These are phyloP conservation scores for Magnolia sinica DNA, from an alignment of 164 flowering plant species.

Conservation along the genomic window DNA sequence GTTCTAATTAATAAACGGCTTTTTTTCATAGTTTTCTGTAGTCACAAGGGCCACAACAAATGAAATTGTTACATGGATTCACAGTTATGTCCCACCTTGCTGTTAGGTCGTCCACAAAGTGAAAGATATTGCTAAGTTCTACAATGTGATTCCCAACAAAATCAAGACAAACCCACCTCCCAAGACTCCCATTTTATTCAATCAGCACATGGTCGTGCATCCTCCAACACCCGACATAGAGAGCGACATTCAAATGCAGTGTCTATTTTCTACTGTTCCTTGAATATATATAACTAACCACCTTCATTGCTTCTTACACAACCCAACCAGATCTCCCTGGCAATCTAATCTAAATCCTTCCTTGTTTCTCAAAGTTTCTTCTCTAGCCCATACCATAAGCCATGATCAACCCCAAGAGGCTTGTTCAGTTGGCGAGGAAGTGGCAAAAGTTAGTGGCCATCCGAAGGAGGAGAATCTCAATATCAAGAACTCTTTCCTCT, in stretches of 20 bases:
- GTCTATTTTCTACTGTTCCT: background rate
- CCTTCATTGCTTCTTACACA: background rate
- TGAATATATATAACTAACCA: slow-evolving; percentile 7
- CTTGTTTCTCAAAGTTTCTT: background rate
- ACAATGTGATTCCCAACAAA: slow-evolving; percentile 1
- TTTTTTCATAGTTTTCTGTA: no score
- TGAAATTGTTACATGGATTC: no score
- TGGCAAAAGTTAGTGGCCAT: slow-evolving; percentile 6
- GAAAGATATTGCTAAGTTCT: no score
- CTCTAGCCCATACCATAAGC: background rate
- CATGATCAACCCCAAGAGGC: slow-evolving; percentile 11
- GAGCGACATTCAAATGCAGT: background rate
- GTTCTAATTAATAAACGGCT: no score
- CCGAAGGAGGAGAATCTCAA: background rate
- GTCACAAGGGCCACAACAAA: no score
- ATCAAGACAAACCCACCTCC: slow-evolving; percentile 2
- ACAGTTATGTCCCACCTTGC: no score
- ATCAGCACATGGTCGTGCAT: slow-evolving; percentile 9
- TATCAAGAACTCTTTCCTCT: background rate
- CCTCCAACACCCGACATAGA: background rate
- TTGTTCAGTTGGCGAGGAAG: slow-evolving; percentile 5
- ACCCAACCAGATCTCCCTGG: background rate
- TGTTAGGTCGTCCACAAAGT: no score
- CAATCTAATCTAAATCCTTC: background rate
- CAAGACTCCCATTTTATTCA: background rate